Percentiles rank a stretch among this genome's conserved stretches.
These are phyloP conservation scores for Apodospora peruviana DNA, from an alignment of 495 filamentous ascomycete genomes.

Conservation along the genomic window DNA sequence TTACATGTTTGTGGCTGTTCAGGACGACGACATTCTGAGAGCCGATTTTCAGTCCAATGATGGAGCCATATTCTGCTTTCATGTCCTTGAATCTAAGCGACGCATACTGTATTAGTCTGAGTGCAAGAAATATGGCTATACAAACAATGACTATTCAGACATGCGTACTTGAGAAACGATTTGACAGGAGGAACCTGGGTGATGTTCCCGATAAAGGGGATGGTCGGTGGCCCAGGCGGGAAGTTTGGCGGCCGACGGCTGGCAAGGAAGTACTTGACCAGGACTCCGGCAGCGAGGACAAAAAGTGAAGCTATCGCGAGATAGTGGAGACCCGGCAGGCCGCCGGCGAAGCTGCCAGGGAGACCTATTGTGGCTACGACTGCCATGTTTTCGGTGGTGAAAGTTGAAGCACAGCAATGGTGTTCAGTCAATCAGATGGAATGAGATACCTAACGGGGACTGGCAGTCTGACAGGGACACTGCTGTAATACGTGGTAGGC, in stretches of 20 bases:
- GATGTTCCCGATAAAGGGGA: not conserved
- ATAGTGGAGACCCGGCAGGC: not conserved
- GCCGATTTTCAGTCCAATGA: not conserved
- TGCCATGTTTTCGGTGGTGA: too few species aligned
- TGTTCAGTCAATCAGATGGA: too few species aligned
- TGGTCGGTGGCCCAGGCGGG: not conserved
- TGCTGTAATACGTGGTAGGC: too few species aligned
- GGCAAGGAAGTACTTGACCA: not conserved
- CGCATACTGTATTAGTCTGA: too few species aligned
- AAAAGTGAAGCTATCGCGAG: not conserved
- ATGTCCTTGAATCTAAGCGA: not conserved
- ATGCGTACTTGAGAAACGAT: not conserved
- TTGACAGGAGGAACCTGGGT: not conserved
- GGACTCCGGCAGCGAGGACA: not conserved
- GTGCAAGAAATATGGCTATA: too few species aligned
- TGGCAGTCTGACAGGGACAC: too few species aligned
- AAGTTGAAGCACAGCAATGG: too few species aligned
- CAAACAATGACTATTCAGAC: too few species aligned
- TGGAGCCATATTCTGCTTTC: not conserved
- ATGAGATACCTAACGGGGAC: too few species aligned
- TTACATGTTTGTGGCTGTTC: not conserved
- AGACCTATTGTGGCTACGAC: not conserved
- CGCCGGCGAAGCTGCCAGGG: not conserved
- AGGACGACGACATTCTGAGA: not conserved
- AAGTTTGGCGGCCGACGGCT: not conserved